A percentile compares a stretch with the other conserved stretches of the same genome.
These are phyloP conservation scores for Iris macrosiphon DNA, from an alignment of 106 monocot genomes.

Conservation along the genomic window DNA sequence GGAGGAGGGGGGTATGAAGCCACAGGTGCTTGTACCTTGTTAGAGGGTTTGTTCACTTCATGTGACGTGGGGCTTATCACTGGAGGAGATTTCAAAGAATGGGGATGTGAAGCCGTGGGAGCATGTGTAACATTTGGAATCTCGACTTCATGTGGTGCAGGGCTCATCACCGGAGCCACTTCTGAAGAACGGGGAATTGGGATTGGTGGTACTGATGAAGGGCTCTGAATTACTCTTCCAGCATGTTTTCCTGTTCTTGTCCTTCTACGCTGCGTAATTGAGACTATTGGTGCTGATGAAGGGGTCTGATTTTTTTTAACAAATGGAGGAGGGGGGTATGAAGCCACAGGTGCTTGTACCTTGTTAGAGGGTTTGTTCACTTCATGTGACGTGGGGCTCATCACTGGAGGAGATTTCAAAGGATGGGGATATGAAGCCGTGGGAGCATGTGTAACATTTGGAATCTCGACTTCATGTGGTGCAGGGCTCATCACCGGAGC, in stretches of 20 bases:
- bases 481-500: conserved; percentile 5
- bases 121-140: conserved; percentile 16
- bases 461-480: neutral
- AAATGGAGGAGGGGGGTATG: neutral
- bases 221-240: too few species aligned
- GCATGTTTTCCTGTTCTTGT: too few species aligned
- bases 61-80: conserved; percentile 1
- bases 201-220: too few species aligned
- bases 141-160: conserved; percentile 13
- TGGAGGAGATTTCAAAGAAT: conserved; percentile 3
- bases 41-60: neutral
- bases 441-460: conserved; percentile 19
- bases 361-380: neutral
- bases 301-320: too few species aligned
- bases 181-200: too few species aligned
- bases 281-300: too few species aligned
- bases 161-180: conserved; percentile 32
- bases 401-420: conserved; percentile 1
- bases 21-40: conserved; percentile 2
- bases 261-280: too few species aligned
- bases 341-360: conserved; percentile 8
- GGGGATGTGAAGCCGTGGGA: conserved; percentile 5
- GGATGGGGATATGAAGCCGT: neutral
- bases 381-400: conserved; percentile 1
- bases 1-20: neutral